phyloP scores from a whole-genome alignment of 768 basidiomycete genomes.

The Clavulina sp. region DNA sequence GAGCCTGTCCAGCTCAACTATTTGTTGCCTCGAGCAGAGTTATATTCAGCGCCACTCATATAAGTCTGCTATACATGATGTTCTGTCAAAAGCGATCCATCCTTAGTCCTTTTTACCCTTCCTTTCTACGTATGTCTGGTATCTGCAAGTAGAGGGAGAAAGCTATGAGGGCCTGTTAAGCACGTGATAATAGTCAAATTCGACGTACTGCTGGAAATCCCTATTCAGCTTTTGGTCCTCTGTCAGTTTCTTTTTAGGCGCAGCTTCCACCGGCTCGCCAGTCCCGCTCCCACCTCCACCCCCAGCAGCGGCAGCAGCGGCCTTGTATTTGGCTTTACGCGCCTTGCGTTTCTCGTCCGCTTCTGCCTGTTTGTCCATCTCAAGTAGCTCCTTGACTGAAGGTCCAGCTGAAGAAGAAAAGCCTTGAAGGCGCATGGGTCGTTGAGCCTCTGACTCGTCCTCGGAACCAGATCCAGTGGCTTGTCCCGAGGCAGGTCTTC shows the following conservation, averaged over 20 bases:
- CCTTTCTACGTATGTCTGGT: no score
- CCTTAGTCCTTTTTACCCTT: no score
- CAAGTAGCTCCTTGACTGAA: conserved; percentile 68
- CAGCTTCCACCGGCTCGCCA: conserved; percentile 14
- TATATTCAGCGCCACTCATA: no score
- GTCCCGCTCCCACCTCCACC: conserved; percentile 19
- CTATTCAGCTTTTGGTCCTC: conserved; percentile 33
- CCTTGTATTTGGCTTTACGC: conserved; percentile 57
- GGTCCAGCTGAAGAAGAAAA: conserved; percentile 66
- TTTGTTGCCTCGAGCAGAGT: no score
- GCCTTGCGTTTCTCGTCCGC: conserved; percentile 50
- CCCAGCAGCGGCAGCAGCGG: no score
- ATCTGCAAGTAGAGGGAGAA: no score
- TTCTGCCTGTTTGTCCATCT: conserved; percentile 51
- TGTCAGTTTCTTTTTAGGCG: conserved; percentile 21
- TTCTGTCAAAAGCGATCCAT: no score
- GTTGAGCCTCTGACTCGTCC: conserved; percentile 27
- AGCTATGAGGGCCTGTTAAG: no score
- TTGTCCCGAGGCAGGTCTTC: neutral
- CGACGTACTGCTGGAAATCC: conserved; percentile 42
- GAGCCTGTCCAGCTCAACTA: no score
- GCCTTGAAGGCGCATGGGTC: conserved; percentile 43
- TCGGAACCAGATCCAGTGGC: conserved; percentile 17
- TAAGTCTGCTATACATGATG: no score
- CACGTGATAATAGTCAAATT: no score